Evolutionary conservation across 768 basidiomycete genomes (phyloP), one percentile per base, ranked within the genome.

Genomic region (Podaxis sp.): DNA sequence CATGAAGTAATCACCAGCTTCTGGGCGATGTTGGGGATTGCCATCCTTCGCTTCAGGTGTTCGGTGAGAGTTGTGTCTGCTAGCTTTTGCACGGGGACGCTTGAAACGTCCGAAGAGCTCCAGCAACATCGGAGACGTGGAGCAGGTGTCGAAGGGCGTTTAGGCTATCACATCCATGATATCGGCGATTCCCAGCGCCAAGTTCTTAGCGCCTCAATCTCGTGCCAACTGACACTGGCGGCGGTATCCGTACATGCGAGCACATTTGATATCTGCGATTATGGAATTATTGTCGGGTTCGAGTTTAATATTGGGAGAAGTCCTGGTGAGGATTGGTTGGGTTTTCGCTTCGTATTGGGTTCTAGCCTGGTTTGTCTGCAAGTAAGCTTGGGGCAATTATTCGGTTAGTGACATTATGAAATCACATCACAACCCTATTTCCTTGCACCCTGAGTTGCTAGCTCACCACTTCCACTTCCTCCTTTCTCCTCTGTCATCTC

Each of bases 401-500:
- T n/a, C 7, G 43, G 43, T 7, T 43, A 43, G n/a, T 33, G 33
- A 43, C 15, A 19, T 43, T 17, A 46, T 19, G 43, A 27, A 19
- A 29, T 58, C 57, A 58, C 57, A 52, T 59, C 22, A 59, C 33
- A 38, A 50, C 49, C 24, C 13, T 24, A 50, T 50, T 50, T 22
- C 11, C 8, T 43, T 8, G 8, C 38, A 13, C 57, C 2, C 33
- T 38, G 9, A 12, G 8, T 13, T 24, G 49, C 22, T 50, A 50
- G 19, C 41, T 15, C 27, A 19, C 8, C 29, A 11, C n/a, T 15
- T 50, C 49, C 24, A 3, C 25, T 37, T 51, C 36, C 22, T 17
- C 36, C 22, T 50, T 22, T 33, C 3, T 22, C 55, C 7, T 24
- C 22, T 1, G 11, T 7, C 11, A 13, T 17, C 22, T 51, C n/a